These are phyloP conservation scores for Sugiyamaella xylanicola DNA, from an alignment of 1,139 yeast species.

Conservation along the genomic window DNA sequence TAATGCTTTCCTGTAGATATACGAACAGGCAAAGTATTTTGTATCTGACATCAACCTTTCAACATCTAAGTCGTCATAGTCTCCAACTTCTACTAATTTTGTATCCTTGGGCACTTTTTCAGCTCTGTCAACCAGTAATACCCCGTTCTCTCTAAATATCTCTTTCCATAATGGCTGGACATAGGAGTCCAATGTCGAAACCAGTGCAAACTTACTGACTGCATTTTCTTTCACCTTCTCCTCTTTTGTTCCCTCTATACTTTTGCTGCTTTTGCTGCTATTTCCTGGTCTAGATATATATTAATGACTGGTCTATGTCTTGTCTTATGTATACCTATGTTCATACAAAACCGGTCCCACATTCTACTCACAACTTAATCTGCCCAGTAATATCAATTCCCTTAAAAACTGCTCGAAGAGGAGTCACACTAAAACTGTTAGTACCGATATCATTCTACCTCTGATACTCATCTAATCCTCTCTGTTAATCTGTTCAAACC, in stretches of 20 bases:
- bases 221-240: not conserved
- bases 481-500: too few species aligned
- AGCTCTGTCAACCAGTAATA: slow-evolving; percentile 16
- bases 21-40: slow-evolving; percentile 72
- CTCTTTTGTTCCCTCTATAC: not conserved
- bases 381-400: slow-evolving; percentile 63
- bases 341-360: slow-evolving; percentile 27
- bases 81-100: slow-evolving; percentile 74
- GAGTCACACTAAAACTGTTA: slow-evolving; percentile 63
- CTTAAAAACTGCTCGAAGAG: slow-evolving; percentile 73
- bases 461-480: too few species aligned
- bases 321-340: slow-evolving; percentile 3
- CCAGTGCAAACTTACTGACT: slow-evolving; percentile 8
- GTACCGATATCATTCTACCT: too few species aligned
- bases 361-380: slow-evolving; percentile 43
- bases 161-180: slow-evolving; percentile 57
- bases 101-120: slow-evolving; percentile 19
- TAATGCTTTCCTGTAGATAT: slow-evolving; percentile 76
- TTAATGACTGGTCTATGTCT: slow-evolving; percentile 21
- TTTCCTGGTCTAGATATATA: slow-evolving; percentile 18
- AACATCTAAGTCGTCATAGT: slow-evolving; percentile 84
- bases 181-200: slow-evolving; percentile 44
- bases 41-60: slow-evolving; percentile 54
- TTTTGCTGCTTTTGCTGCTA: too few species aligned
- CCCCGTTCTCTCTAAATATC: slow-evolving; percentile 44